A percentile compares a stretch with the other conserved stretches of the same genome.
Conservation (phyloP, 1,284 basidiomycete species). For the Macrocybe sp. region DNA sequence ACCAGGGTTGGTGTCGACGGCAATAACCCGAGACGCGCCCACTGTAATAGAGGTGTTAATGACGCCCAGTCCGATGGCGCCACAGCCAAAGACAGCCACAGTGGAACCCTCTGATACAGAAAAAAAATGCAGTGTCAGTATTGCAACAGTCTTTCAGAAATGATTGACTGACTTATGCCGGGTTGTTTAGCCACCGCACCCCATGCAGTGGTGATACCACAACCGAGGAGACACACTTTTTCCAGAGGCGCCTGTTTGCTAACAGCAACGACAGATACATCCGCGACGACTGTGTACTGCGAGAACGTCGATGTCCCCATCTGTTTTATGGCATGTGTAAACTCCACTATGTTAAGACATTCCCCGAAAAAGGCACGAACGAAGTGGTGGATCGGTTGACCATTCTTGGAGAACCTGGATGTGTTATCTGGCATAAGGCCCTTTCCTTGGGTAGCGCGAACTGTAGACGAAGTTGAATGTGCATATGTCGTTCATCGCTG, state of each 20-base stretch:
- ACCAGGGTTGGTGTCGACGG: constrained; percentile 84
- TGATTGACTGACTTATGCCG: constrained; percentile 55
- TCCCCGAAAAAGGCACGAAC: constrained; percentile 41
- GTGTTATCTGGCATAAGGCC: constrained; percentile 95
- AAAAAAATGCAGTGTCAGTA: not conserved
- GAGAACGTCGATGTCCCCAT: constrained; percentile 99
- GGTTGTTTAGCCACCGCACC: constrained; percentile 82
- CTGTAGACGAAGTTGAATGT: constrained; percentile 29
- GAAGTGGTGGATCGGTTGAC: constrained; percentile 88
- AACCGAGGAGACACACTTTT: constrained; percentile 92
- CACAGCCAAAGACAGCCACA: constrained; percentile 94
- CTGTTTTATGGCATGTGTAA: constrained; percentile 31
- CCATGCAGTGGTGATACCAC: constrained; percentile 98
- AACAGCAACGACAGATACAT: constrained; percentile 94
- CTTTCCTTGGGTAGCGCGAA: constrained; percentile 92
- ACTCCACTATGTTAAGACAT: not conserved
- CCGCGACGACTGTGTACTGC: constrained; percentile 98
- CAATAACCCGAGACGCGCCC: constrained; percentile 86
- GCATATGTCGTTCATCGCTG: not conserved
- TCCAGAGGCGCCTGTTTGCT: constrained; percentile 85
- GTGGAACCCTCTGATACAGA: constrained; percentile 62
- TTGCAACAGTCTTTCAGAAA: not conserved
- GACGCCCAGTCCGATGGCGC: constrained; percentile 94
- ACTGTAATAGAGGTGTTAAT: constrained; percentile 79
- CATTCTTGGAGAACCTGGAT: constrained; percentile 89